phyloP scores from a whole-genome alignment of 352 stramenopile species.

The Phytopythium mirpurense region DNA sequence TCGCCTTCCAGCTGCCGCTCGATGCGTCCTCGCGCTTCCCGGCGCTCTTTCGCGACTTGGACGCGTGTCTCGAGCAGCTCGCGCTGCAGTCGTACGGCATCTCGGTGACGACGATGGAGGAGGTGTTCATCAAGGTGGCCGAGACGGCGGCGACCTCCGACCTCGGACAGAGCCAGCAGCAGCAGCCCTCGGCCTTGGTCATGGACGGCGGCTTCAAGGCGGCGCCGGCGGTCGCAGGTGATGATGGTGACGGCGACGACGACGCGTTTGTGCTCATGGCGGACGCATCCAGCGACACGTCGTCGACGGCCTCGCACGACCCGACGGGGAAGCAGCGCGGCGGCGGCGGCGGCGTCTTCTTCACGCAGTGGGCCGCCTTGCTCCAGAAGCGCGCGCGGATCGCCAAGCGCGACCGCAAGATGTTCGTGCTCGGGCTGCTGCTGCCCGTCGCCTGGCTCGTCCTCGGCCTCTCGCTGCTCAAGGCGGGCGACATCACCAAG shows the following conservation, averaged over 20 bases:
- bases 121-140: slow-evolving; percentile 90
- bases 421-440: slow-evolving; percentile 69
- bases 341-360: slow-evolving; percentile 48
- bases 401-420: slow-evolving; percentile 88
- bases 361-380: slow-evolving; percentile 80
- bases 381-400: slow-evolving; percentile 89
- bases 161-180: background rate
- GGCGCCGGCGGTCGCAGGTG: too few relatives aligned
- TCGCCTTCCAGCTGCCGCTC: slow-evolving; percentile 73
- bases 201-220: slow-evolving; percentile 22
- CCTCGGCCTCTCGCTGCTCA: slow-evolving; percentile 52
- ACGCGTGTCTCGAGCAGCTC: slow-evolving; percentile 31
- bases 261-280: slow-evolving; percentile 45
- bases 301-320: slow-evolving; percentile 9
- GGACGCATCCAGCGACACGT: slow-evolving; percentile 43
- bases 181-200: too few relatives aligned
- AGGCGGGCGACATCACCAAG: slow-evolving; percentile 27
- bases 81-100: slow-evolving; percentile 62
- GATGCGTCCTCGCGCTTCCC: slow-evolving; percentile 49
- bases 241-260: too few relatives aligned
- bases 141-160: slow-evolving; percentile 17
- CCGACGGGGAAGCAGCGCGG: background rate
- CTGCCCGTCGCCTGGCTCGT: slow-evolving; percentile 81
- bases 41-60: slow-evolving; percentile 65
- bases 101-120: slow-evolving; percentile 89